These are phyloP conservation scores for Apophysomyces variabilis DNA, from an alignment of 371 early-diverging fungal genomes.

Conservation along the genomic window DNA sequence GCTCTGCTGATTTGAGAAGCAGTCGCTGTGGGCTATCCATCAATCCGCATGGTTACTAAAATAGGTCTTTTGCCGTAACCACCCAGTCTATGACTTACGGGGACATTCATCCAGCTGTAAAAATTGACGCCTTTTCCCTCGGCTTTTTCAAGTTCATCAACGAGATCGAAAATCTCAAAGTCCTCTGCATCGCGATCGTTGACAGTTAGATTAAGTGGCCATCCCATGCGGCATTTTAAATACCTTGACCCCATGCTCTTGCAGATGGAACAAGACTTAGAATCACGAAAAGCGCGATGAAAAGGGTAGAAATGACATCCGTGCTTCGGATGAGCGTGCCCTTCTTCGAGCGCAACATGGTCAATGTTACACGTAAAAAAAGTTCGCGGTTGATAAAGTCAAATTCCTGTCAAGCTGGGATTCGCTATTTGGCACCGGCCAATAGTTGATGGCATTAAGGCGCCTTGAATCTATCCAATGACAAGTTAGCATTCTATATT, in stretches of 20 bases:
- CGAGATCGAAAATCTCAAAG: conserved; percentile 86
- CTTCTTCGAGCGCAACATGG: conserved; percentile 9
- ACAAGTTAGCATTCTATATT: too few relatives aligned
- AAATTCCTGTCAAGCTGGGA: too few relatives aligned
- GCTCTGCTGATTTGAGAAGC: conserved; percentile 81
- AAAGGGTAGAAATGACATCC: neutral
- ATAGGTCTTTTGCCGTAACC: conserved; percentile 47
- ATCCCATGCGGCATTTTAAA: neutral
- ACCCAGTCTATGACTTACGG: conserved; percentile 17
- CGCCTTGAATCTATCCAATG: too few relatives aligned
- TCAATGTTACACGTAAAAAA: neutral
- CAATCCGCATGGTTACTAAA: neutral
- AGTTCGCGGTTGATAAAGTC: neutral
- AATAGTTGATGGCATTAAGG: too few relatives aligned
- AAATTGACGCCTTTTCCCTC: conserved; percentile 69
- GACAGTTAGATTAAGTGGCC: neutral
- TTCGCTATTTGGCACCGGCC: too few relatives aligned
- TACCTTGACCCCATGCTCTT: conserved; percentile 6
- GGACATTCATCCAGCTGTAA: conserved; percentile 57
- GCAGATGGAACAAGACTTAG: neutral
- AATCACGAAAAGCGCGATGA: neutral
- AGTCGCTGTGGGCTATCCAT: conserved; percentile 60
- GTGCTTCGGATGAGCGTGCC: conserved; percentile 3
- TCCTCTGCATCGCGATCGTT: conserved; percentile 36
- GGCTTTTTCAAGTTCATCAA: conserved; percentile 73